Percentiles rank a stretch among this genome's conserved stretches.
phyloP scores from a whole-genome alignment of 768 basidiomycete genomes.

The Lactarius hengduanensis region DNA sequence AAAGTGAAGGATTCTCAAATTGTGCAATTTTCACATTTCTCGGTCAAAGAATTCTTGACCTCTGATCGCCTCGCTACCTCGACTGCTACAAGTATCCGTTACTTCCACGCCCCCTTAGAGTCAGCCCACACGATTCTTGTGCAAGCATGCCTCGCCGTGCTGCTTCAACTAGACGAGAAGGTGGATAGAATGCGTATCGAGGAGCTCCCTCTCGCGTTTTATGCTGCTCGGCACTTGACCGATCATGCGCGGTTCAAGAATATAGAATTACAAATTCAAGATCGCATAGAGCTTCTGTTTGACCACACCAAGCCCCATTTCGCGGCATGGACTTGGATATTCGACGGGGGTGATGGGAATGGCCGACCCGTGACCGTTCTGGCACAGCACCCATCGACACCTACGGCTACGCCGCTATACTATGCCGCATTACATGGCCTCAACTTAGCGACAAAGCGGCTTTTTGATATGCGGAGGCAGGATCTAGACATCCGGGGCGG shows the following conservation, averaged over 20 bases:
- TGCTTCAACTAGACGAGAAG: not conserved
- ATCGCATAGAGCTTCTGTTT: not conserved
- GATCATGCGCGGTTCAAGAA: slow-evolving; percentile 2
- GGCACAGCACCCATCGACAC: not conserved
- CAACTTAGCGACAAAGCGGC: not conserved
- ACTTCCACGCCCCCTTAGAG: not conserved
- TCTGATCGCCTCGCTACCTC: not conserved
- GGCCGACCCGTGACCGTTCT: not conserved
- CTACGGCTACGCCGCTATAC: not conserved
- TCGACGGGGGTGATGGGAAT: not conserved
- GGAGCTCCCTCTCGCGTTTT: not conserved
- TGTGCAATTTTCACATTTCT: slow-evolving; percentile 8
- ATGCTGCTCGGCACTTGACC: slow-evolving; percentile 6
- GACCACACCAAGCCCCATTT: not conserved
- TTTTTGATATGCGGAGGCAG: not conserved
- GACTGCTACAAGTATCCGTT: not conserved
- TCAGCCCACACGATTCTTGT: not conserved
- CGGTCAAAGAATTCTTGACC: slow-evolving; percentile 8
- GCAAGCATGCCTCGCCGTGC: not conserved
- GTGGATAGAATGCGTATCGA: not conserved
- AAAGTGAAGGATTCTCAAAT: not conserved
- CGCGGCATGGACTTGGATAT: not conserved
- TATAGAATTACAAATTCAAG: not conserved
- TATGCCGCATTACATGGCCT: slow-evolving; percentile 3
- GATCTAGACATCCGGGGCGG: not conserved